Evolutionary conservation across 2,329 filamentous ascomycete genomes (phyloP).

Genomic region (Aspergillus sp.): DNA sequence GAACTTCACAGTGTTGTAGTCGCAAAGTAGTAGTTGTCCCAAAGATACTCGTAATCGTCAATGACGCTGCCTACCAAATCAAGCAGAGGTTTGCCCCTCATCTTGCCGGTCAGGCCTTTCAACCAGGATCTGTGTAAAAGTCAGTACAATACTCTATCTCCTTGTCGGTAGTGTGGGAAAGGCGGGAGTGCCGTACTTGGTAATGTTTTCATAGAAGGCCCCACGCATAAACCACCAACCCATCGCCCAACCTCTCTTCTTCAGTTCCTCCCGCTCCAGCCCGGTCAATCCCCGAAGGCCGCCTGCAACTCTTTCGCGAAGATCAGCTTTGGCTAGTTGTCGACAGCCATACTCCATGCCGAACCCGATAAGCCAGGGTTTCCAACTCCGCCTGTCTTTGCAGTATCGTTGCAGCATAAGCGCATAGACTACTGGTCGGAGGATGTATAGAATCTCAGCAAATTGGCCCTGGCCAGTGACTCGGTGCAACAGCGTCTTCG

Average conservation of each 20-base stretch:
- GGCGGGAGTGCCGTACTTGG: constrained; percentile 54
- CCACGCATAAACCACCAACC: constrained; percentile 96
- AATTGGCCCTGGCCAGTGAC: constrained; percentile 71
- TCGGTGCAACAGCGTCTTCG: constrained; percentile 79
- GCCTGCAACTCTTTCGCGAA: constrained; percentile 64
- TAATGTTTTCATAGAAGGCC: constrained; percentile 94
- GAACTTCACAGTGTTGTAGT: constrained; percentile 55
- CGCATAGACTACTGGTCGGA: constrained; percentile 85
- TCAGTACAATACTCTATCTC: constrained; percentile 24
- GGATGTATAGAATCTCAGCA: constrained; percentile 88
- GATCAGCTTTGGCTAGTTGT: constrained; percentile 73
- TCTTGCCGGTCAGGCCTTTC: constrained; percentile 69
- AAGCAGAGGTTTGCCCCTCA: constrained; percentile 73
- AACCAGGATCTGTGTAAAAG: constrained; percentile 54
- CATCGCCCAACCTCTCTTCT: constrained; percentile 83
- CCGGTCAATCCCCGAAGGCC: constrained; percentile 76
- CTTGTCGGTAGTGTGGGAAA: constrained; percentile 2
- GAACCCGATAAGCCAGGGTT: constrained; percentile 86
- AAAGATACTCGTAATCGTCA: constrained; percentile 96
- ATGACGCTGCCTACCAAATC: constrained; percentile 81
- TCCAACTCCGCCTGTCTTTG: constrained; percentile 77
- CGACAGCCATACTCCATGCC: constrained; percentile 83
- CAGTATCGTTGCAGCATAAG: constrained; percentile 74
- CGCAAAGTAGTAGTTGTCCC: constrained; percentile 96
- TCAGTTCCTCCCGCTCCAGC: constrained; percentile 86